A percentile compares a stretch with the other conserved stretches of the same genome.
phyloP scores from a whole-genome alignment of 306 rosid species.

The Lathyrus sativus region DNA sequence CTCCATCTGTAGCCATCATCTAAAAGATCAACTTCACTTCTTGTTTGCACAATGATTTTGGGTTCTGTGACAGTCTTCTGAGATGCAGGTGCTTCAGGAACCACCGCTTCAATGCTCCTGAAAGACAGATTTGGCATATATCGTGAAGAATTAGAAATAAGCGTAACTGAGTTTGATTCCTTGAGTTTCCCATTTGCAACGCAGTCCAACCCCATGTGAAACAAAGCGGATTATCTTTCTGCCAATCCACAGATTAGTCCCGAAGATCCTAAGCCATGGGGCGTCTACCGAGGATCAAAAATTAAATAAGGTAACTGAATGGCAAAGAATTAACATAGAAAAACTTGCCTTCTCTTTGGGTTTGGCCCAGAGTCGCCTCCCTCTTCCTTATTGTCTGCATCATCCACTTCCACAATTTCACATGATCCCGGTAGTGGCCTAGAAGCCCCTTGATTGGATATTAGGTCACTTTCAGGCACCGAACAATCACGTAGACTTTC shows the following conservation, averaged over 20 bases:
- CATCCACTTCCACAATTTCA: slow-evolving; percentile 70
- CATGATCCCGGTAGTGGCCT: slow-evolving; percentile 55
- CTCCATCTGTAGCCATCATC: slow-evolving; percentile 99
- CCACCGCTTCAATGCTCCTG: slow-evolving; percentile 70
- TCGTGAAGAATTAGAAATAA: slow-evolving; percentile 12
- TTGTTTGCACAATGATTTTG: slow-evolving; percentile 92
- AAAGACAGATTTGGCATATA: slow-evolving; percentile 34
- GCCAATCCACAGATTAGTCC: background rate
- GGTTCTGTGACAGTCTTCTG: slow-evolving; percentile 90
- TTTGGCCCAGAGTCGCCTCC: slow-evolving; percentile 66
- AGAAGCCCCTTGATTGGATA: slow-evolving; percentile 48
- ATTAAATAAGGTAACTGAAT: background rate
- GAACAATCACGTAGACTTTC: slow-evolving; percentile 50
- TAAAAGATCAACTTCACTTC: slow-evolving; percentile 93
- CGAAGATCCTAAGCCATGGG: background rate
- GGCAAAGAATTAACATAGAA: slow-evolving; percentile 20
- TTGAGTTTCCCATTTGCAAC: background rate
- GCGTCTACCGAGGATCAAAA: background rate
- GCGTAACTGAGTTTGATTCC: background rate
- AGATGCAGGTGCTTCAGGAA: slow-evolving; percentile 60
- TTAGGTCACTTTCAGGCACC: slow-evolving; percentile 47
- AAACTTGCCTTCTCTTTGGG: slow-evolving; percentile 79
- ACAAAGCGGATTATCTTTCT: background rate
- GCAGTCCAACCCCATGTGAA: background rate
- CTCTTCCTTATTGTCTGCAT: slow-evolving; percentile 60